Evolutionary conservation across 2,329 filamentous ascomycete genomes (phyloP).

Genomic region (Colletotrichum falcatum): DNA sequence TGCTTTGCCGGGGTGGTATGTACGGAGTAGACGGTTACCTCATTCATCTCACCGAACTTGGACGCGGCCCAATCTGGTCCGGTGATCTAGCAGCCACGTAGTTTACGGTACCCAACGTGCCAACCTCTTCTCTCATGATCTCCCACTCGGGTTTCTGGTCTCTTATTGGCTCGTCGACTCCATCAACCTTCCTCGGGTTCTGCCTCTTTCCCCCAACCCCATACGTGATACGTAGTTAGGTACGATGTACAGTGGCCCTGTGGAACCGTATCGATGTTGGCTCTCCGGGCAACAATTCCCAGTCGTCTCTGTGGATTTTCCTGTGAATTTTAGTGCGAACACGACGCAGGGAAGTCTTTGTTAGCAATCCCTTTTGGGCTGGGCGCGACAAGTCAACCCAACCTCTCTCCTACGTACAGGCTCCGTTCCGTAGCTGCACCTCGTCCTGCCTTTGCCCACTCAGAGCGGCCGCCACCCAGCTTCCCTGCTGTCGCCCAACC

Average conservation of each 20-base stretch:
- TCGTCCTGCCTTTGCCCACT: conserved; percentile 37
- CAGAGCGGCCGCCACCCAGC: conserved; percentile 38
- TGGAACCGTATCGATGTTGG: not conserved
- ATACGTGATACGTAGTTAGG: not conserved
- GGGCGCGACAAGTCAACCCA: conserved; percentile 26
- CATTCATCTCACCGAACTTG: conserved; percentile 10
- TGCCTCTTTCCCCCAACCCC: not conserved
- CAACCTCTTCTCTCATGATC: not conserved
- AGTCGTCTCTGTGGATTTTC: conserved; percentile 5
- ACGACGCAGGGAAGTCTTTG: conserved; percentile 23
- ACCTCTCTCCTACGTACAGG: conserved; percentile 4
- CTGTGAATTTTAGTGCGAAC: conserved; percentile 14
- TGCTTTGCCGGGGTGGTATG: not conserved
- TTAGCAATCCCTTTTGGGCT: conserved; percentile 32
- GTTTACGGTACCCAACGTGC: not conserved
- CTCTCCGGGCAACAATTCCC: not conserved
- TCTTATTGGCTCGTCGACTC: not conserved
- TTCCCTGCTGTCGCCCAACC: conserved; percentile 38
- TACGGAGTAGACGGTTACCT: conserved; percentile 18
- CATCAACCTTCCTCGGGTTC: not conserved
- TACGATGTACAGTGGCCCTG: not conserved
- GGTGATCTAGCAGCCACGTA: conserved; percentile 2
- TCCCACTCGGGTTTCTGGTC: not conserved
- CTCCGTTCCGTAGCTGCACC: conserved; percentile 23
- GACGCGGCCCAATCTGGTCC: conserved; percentile 5